phyloP scores from a whole-genome alignment of 2,329 filamentous ascomycete species.

The Hypoxylon sp. region DNA sequence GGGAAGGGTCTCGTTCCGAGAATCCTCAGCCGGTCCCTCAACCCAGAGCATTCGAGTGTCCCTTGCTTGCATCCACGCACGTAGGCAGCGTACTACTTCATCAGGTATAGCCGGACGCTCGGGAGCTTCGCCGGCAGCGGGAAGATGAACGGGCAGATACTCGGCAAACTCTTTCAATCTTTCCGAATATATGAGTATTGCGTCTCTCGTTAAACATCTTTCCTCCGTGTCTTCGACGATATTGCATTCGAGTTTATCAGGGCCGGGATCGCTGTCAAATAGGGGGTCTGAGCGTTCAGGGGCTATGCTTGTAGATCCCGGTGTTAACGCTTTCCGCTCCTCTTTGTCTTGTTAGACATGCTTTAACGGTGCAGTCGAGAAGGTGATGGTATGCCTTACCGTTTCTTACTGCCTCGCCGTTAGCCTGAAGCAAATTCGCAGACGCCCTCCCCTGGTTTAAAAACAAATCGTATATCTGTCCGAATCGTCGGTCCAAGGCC shows the following conservation, averaged over 20 bases:
- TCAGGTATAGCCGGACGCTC: background rate
- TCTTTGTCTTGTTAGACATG: background rate
- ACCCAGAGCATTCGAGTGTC: conserved; percentile 7
- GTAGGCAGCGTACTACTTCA: background rate
- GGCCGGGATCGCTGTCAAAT: background rate
- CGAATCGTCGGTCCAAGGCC: background rate
- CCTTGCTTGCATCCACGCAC: background rate
- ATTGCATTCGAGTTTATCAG: background rate
- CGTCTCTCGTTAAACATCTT: background rate
- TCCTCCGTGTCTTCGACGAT: background rate
- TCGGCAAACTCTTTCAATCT: background rate
- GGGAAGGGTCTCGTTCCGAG: background rate
- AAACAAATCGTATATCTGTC: background rate
- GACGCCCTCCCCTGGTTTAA: background rate
- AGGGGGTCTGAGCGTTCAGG: background rate
- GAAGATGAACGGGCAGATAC: background rate
- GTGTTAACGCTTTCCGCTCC: background rate
- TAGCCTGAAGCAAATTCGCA: background rate
- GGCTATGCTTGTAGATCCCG: background rate
- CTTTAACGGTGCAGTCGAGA: background rate
- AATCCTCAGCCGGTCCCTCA: background rate
- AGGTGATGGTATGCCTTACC: background rate
- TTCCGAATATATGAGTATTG: background rate
- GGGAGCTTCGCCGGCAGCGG: background rate
- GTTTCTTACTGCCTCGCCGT: background rate